Conservation (phyloP, 2,329 filamentous ascomycete genomes). For the Fusarium xyrophilum region DNA sequence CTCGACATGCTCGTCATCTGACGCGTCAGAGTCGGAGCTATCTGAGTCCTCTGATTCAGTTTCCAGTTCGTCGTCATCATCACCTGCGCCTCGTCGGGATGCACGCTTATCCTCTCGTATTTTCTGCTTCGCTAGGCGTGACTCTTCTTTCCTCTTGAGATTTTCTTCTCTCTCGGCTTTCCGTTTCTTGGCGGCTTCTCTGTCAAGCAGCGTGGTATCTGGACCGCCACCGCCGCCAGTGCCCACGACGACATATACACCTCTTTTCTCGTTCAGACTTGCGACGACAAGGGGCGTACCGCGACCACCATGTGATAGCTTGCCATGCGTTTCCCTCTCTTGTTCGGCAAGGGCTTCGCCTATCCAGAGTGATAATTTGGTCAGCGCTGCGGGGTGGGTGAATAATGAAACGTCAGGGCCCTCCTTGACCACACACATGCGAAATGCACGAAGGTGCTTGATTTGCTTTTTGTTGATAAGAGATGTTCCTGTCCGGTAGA, state of each 20-base stretch:
- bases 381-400: slow-evolving; percentile 88
- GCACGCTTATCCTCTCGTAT: slow-evolving; percentile 67
- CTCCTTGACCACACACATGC: slow-evolving; percentile 95
- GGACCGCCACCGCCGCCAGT: slow-evolving; percentile 86
- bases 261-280: slow-evolving; percentile 83
- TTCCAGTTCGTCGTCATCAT: slow-evolving; percentile 58
- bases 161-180: slow-evolving; percentile 69
- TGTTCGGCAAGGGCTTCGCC: slow-evolving; percentile 90
- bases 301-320: slow-evolving; percentile 70
- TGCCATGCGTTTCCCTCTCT: slow-evolving; percentile 77
- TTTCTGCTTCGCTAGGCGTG: slow-evolving; percentile 62
- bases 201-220: slow-evolving; percentile 71
- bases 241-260: slow-evolving; percentile 91
- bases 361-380: slow-evolving; percentile 93
- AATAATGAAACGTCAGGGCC: slow-evolving; percentile 92
- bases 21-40: slow-evolving; percentile 52
- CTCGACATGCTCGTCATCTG: slow-evolving; percentile 60
- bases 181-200: slow-evolving; percentile 69
- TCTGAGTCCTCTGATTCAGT: slow-evolving; percentile 54
- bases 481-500: slow-evolving; percentile 89
- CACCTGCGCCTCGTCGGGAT: slow-evolving; percentile 57
- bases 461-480: slow-evolving; percentile 95
- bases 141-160: slow-evolving; percentile 66
- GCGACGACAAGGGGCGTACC: slow-evolving; percentile 90
- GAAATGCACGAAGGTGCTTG: slow-evolving; percentile 88